phyloP scores from a whole-genome alignment of 2,329 filamentous ascomycete genomes.

The Apiospora hydei region DNA sequence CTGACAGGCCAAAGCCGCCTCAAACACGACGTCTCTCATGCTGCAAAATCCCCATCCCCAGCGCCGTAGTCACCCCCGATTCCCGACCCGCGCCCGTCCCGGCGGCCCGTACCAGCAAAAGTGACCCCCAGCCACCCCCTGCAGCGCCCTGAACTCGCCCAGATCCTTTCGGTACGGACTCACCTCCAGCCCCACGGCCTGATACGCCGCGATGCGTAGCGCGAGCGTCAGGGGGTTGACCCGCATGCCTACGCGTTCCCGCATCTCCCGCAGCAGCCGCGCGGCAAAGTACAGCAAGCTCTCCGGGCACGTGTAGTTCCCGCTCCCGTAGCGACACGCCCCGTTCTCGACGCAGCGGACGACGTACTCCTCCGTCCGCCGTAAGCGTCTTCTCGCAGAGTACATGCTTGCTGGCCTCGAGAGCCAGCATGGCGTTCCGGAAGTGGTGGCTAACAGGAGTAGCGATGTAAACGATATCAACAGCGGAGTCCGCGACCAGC shows the following conservation, averaged over 20 bases:
- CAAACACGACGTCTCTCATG: neutral
- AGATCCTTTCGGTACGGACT: slow-evolving; percentile 31
- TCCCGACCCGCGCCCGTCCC: slow-evolving; percentile 31
- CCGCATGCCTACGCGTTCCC: slow-evolving; percentile 28
- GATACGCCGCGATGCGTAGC: slow-evolving; percentile 30
- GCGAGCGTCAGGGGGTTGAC: slow-evolving; percentile 31
- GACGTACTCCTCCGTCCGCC: slow-evolving; percentile 32
- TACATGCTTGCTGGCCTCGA: too few relatives aligned
- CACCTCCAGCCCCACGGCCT: slow-evolving; percentile 23
- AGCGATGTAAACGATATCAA: too few relatives aligned
- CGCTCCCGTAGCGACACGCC: slow-evolving; percentile 31
- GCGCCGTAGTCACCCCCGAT: slow-evolving; percentile 36
- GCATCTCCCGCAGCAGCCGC: slow-evolving; percentile 12
- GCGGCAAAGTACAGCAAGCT: slow-evolving; percentile 34
- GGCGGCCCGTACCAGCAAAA: slow-evolving; percentile 34
- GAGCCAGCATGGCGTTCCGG: too few relatives aligned
- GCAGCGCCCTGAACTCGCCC: slow-evolving; percentile 28
- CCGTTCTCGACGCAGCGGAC: slow-evolving; percentile 31
- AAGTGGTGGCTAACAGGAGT: too few relatives aligned
- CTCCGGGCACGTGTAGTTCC: slow-evolving; percentile 32
- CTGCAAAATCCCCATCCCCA: slow-evolving; percentile 29
- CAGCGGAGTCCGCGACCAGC: too few relatives aligned
- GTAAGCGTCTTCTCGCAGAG: slow-evolving; percentile 21
- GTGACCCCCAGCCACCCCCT: slow-evolving; percentile 35
- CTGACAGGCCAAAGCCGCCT: too few relatives aligned